Conservation (phyloP, 345 rosid genomes). For the Ceriops tagal region DNA sequence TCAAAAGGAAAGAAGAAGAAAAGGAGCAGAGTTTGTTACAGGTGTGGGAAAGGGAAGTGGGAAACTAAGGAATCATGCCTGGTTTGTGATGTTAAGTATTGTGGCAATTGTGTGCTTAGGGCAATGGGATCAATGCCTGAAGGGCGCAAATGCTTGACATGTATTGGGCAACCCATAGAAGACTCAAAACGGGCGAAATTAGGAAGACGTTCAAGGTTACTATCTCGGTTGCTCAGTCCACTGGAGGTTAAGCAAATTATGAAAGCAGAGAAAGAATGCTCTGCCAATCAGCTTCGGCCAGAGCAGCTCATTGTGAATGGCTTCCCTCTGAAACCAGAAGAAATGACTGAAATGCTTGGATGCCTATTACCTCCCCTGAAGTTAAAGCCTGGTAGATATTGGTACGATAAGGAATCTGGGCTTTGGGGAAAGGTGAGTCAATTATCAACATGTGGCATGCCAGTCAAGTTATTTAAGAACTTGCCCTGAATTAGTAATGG, state of each 20-base stretch:
- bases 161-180: slow-evolving; percentile 78
- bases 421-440: slow-evolving; percentile 84
- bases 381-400: slow-evolving; percentile 89
- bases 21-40: slow-evolving; percentile 57
- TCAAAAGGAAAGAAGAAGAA: slow-evolving; percentile 60
- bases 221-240: slow-evolving; percentile 81
- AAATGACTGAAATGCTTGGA: slow-evolving; percentile 77
- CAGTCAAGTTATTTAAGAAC: slow-evolving; percentile 12
- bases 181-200: slow-evolving; percentile 72
- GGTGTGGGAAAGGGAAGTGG: slow-evolving; percentile 95
- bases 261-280: slow-evolving; percentile 94
- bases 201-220: slow-evolving; percentile 73
- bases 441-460: not conserved
- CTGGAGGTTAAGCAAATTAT: slow-evolving; percentile 95
- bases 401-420: slow-evolving; percentile 99
- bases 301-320: slow-evolving; percentile 93
- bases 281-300: slow-evolving; percentile 90
- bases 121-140: slow-evolving; percentile 99
- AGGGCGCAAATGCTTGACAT: slow-evolving; percentile 93
- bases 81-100: slow-evolving; percentile 88
- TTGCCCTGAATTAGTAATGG: slow-evolving; percentile 2
- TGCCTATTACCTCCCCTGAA: slow-evolving; percentile 76
- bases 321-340: slow-evolving; percentile 72
- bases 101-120: slow-evolving; percentile 88
- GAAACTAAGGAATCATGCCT: slow-evolving; percentile 87